Evolutionary conservation across 108 stramenopile species (phyloP).

Genomic region (Nitzschia sp.): DNA sequence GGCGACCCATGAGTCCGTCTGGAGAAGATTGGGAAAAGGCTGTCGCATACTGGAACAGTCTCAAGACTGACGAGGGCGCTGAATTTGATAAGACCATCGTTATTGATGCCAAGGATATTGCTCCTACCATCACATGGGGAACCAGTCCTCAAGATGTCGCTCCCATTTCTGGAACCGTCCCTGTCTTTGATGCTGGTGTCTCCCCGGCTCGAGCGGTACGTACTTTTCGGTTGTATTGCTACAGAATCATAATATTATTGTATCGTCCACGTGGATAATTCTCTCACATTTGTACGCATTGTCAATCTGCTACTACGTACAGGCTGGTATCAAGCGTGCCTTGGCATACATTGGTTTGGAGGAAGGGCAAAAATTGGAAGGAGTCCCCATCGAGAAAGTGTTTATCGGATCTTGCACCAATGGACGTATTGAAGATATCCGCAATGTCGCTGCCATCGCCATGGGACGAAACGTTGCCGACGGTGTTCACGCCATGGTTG

Average conservation of each 20-base stretch:
- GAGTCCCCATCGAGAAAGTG: slow-evolving; percentile 82
- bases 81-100: slow-evolving; percentile 80
- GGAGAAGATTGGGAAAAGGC: slow-evolving; percentile 90
- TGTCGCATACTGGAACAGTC: slow-evolving; percentile 83
- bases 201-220: slow-evolving; percentile 59
- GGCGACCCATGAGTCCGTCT: slow-evolving; percentile 90
- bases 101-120: slow-evolving; percentile 89
- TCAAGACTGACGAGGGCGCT: slow-evolving; percentile 81
- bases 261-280: not conserved
- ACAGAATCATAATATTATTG: too few relatives aligned
- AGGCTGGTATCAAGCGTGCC: slow-evolving; percentile 81
- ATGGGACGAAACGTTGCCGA: slow-evolving; percentile 84
- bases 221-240: not conserved
- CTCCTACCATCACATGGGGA: slow-evolving; percentile 95
- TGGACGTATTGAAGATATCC: slow-evolving; percentile 94
- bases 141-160: slow-evolving; percentile 92
- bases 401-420: slow-evolving; percentile 96
- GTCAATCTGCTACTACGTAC: slow-evolving; percentile 7
- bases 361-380: slow-evolving; percentile 78
- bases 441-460: slow-evolving; percentile 89
- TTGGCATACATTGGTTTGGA: slow-evolving; percentile 92
- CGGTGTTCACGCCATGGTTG: slow-evolving; percentile 91
- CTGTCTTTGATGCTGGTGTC: slow-evolving; percentile 63
- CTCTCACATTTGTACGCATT: not conserved
- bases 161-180: slow-evolving; percentile 79